Base-by-base conservation (phyloP, 2,329 filamentous ascomycete genomes). In the Tolypocladium pustulatum region DNA sequence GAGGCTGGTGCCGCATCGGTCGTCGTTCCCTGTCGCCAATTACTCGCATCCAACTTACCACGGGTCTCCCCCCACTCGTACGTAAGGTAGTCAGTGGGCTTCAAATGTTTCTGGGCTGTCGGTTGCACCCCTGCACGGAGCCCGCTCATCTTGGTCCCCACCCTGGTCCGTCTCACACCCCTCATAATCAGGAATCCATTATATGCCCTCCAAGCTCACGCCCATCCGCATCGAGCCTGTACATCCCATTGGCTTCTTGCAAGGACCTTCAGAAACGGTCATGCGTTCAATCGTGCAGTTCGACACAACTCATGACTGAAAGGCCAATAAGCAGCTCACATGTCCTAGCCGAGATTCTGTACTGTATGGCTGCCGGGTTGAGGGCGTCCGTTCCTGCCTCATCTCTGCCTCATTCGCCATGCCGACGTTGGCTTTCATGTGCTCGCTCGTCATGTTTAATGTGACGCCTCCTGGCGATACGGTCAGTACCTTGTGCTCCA, bases 241-340 rank as follows among this genome's bases (percentile, higher is more conserved):
- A 67, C 66, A 22, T 38, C 52, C 67, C 68, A 76, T 78, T 78
- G 76, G 77, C 62, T 65, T 63, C 61, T 64, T 61, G 59, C 61
- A 59, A 65, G 69, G 67, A 65, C 66, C 65, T 65, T 74, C 71
- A 69, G 75, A 75, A 76, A 77, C 76, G 73, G 76, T 75, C 76
- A 80, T 79, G 77, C 76, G 74, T 75, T 77, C 73, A 75, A 75
- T 75, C 76, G 76, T 73, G 69, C 71, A 73, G 70, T 75, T 69
- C 67, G 73, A 69, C 68, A 72, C 72, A 69, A 72, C 69, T 71
- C 66, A 71, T 73, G 69, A 68, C 75, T 75, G 76, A 7, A 34
- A n/a, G 30, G 9, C 30, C 49, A 52, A 34, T 32, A 22, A n/a
- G 49, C 49, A 7, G 27, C 17, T 22, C 49, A 34, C 49, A 52